These are phyloP conservation scores for Ophiognomonia clavigignenti-juglandacearum DNA, from an alignment of 2,329 filamentous ascomycete species.

Conservation along the genomic window DNA sequence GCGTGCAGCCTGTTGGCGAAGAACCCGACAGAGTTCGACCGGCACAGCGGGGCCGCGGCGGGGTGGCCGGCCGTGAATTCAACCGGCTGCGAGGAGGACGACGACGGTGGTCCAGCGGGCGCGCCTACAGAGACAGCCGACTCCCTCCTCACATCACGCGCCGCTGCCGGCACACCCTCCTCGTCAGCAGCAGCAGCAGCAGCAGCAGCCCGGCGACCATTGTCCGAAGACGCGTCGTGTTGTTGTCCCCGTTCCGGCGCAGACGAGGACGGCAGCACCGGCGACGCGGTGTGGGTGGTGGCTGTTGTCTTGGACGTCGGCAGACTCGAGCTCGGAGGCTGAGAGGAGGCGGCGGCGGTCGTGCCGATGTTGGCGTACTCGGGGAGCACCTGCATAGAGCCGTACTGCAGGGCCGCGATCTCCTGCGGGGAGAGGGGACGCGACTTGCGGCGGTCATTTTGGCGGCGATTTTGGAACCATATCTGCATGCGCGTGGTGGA, in stretches of 20 bases:
- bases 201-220: constrained; percentile 3
- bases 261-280: not conserved
- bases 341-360: constrained; percentile 1
- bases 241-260: no score
- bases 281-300: constrained; percentile 14
- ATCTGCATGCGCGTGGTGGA: constrained; percentile 54
- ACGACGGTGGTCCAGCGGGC: constrained; percentile 17
- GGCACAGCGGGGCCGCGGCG: constrained; percentile 8
- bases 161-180: no score
- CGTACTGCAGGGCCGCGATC: constrained; percentile 56
- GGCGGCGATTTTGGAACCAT: constrained; percentile 94
- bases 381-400: constrained; percentile 44
- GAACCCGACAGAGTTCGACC: constrained; percentile 42
- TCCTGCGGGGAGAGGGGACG: constrained; percentile 77
- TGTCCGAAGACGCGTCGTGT: constrained; percentile 13
- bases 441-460: constrained; percentile 87
- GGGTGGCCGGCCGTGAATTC: constrained; percentile 19
- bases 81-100: constrained; percentile 19
- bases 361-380: constrained; percentile 35
- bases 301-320: constrained; percentile 2
- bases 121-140: constrained; percentile 7
- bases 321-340: constrained; percentile 3
- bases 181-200: no score
- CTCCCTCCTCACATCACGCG: constrained; percentile 3
- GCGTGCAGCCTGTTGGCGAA: constrained; percentile 54